phyloP scores from a whole-genome alignment of 1,139 yeast genomes.

The Barnettozyma hawaiiensis region DNA sequence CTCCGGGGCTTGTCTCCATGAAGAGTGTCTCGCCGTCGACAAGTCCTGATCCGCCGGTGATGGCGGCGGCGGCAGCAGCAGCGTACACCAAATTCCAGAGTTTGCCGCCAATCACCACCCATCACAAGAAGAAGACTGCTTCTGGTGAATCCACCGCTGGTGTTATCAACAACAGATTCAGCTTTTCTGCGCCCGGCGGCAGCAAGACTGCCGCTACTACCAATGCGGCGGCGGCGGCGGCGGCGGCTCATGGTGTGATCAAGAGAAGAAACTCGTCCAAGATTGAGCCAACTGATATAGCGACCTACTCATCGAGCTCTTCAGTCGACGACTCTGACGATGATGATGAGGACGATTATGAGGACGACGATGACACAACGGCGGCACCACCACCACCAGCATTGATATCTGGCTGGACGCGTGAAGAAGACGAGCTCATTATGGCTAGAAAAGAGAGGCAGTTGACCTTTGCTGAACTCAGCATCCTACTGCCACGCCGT shows the following conservation, averaged over 20 bases:
- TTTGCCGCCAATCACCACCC: slow-evolving; percentile 7
- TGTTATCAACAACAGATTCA: slow-evolving; percentile 5
- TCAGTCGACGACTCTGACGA: slow-evolving; percentile 12
- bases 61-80: too few relatives aligned
- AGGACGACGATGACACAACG: too few relatives aligned
- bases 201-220: neutral
- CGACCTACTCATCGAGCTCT: slow-evolving; percentile 8
- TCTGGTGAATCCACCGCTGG: too few relatives aligned
- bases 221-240: too few relatives aligned
- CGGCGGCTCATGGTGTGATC: neutral
- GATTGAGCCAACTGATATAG: slow-evolving; percentile 8
- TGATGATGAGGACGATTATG: too few relatives aligned
- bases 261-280: slow-evolving; percentile 9
- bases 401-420: slow-evolving; percentile 25
- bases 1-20: neutral
- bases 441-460: slow-evolving; percentile 53
- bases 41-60: slow-evolving; percentile 7
- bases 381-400: too few relatives aligned
- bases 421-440: slow-evolving; percentile 72
- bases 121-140: slow-evolving; percentile 3
- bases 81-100: slow-evolving; percentile 10
- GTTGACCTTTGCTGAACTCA: slow-evolving; percentile 66
- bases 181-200: slow-evolving; percentile 4
- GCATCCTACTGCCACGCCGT: slow-evolving; percentile 65
- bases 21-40: slow-evolving; percentile 8